These are phyloP conservation scores for Blechomonas ayalai DNA, from an alignment of 208 protist genomes.

Conservation along the genomic window DNA sequence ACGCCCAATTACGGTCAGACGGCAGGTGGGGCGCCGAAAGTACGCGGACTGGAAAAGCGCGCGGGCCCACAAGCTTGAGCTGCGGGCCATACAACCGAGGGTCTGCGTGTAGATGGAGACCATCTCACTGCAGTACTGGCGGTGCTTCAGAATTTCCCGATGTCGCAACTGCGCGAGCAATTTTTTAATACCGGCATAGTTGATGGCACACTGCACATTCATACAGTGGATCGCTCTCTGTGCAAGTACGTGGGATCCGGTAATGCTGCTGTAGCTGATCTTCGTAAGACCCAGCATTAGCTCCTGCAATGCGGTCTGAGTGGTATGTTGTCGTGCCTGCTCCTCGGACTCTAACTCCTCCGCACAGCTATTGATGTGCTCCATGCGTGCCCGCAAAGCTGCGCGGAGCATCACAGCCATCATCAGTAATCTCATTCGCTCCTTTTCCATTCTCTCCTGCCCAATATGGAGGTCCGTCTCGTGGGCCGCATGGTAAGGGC, in stretches of 20 bases:
- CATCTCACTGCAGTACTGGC: slow-evolving; percentile 35
- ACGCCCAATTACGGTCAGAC: slow-evolving; percentile 24
- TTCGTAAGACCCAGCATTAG: slow-evolving; percentile 56
- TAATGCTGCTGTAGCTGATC: slow-evolving; percentile 68
- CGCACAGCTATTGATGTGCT: slow-evolving; percentile 23
- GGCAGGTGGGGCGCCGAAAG: slow-evolving; percentile 44
- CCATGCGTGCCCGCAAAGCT: slow-evolving; percentile 25
- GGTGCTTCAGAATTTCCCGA: slow-evolving; percentile 62
- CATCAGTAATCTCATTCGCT: slow-evolving; percentile 41
- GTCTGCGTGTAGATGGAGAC: slow-evolving; percentile 33
- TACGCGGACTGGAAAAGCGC: slow-evolving; percentile 43
- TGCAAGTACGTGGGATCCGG: slow-evolving; percentile 64
- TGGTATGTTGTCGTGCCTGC: slow-evolving; percentile 23
- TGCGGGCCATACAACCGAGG: slow-evolving; percentile 36
- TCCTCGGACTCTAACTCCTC: slow-evolving; percentile 32
- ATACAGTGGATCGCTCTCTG: slow-evolving; percentile 70
- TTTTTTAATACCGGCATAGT: slow-evolving; percentile 35
- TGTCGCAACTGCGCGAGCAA: slow-evolving; percentile 52
- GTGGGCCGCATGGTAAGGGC: slow-evolving; percentile 29
- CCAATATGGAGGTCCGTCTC: slow-evolving; percentile 18
- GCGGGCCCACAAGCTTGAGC: slow-evolving; percentile 33
- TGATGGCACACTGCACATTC: slow-evolving; percentile 58
- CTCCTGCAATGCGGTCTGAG: slow-evolving; percentile 31
- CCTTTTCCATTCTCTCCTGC: slow-evolving; percentile 28
- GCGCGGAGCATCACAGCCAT: slow-evolving; percentile 25